Conservation (phyloP, 2,329 filamentous ascomycete genomes). For the Cladorrhinum sp. region DNA sequence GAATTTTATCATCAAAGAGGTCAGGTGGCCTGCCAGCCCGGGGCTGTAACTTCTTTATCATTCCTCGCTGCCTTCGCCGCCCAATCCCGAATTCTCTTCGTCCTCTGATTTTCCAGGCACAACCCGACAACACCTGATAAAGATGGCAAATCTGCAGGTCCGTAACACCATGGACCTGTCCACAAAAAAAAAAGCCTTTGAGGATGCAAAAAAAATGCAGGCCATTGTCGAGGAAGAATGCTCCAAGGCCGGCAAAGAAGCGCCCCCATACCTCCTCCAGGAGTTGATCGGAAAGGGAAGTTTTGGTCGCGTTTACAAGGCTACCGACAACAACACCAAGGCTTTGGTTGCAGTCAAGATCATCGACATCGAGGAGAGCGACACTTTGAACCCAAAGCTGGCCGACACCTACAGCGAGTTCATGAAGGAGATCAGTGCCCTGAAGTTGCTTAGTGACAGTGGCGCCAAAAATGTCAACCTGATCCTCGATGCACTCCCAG, state of each 20-base stretch:
- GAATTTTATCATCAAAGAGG: not conserved
- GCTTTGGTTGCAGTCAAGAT: slow-evolving; percentile 70
- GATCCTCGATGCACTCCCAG: slow-evolving; percentile 73
- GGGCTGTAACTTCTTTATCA: not conserved
- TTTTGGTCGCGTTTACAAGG: slow-evolving; percentile 68
- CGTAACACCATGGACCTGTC: slow-evolving; percentile 31
- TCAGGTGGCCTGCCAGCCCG: not conserved
- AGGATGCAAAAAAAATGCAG: slow-evolving; percentile 66
- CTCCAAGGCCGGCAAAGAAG: slow-evolving; percentile 51
- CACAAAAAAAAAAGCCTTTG: slow-evolving; percentile 47
- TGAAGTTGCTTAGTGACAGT: slow-evolving; percentile 70
- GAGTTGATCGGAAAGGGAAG: slow-evolving; percentile 68
- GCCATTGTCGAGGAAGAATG: slow-evolving; percentile 56
- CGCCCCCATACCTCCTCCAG: slow-evolving; percentile 59
- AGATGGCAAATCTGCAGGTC: slow-evolving; percentile 34
- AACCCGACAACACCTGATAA: slow-evolving; percentile 4
- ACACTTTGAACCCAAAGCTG: slow-evolving; percentile 62
- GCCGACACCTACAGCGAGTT: slow-evolving; percentile 68
- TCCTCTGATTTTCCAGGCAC: not conserved
- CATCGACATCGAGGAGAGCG: slow-evolving; percentile 77
- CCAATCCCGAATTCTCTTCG: not conserved
- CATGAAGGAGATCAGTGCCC: slow-evolving; percentile 64
- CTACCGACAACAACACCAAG: slow-evolving; percentile 36
- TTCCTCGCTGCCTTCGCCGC: not conserved
- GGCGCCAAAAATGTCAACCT: slow-evolving; percentile 77